Evolutionary conservation across 2,329 filamentous ascomycete species (phyloP).

Genomic region (Dothistroma septosporum): DNA sequence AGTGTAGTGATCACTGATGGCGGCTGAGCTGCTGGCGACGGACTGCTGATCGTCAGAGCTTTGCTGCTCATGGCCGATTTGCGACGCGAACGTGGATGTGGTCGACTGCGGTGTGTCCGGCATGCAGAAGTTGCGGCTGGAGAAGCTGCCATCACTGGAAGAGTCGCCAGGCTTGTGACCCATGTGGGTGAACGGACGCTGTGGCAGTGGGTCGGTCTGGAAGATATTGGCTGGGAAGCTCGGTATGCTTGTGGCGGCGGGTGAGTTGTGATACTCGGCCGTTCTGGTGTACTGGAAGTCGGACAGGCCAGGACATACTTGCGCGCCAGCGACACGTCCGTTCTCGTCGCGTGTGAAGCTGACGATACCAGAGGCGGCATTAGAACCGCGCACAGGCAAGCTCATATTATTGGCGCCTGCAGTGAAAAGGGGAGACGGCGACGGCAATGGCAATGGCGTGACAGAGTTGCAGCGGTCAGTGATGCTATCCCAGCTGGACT

Average conservation of each 20-base stretch:
- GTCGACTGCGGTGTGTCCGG: conserved; percentile 5
- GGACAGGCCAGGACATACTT: neutral
- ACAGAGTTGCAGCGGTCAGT: neutral
- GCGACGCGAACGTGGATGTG: conserved; percentile 1
- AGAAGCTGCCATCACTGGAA: conserved; percentile 3
- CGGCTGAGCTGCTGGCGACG: conserved; percentile 5
- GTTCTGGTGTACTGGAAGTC: conserved; percentile 15
- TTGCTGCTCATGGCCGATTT: neutral
- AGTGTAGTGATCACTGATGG: conserved; percentile 18
- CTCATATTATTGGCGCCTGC: neutral
- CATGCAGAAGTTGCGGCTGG: neutral
- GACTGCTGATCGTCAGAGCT: conserved; percentile 5
- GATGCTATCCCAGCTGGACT: conserved; percentile 15
- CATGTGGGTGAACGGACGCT: conserved; percentile 6
- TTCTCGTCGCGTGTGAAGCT: conserved; percentile 3
- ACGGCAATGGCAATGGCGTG: neutral
- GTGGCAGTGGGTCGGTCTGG: conserved; percentile 12
- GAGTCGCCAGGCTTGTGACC: neutral
- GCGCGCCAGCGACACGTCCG: conserved; percentile 2
- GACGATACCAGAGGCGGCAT: neutral
- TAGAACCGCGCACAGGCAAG: conserved; percentile 5
- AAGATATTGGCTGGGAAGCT: neutral
- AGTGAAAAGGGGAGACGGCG: neutral
- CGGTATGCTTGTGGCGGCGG: neutral
- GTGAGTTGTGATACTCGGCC: conserved; percentile 16